Percentiles rank a stretch among this genome's conserved stretches.
Conservation (phyloP, 1,139 yeast species). For the Blastobotrys niveus region DNA sequence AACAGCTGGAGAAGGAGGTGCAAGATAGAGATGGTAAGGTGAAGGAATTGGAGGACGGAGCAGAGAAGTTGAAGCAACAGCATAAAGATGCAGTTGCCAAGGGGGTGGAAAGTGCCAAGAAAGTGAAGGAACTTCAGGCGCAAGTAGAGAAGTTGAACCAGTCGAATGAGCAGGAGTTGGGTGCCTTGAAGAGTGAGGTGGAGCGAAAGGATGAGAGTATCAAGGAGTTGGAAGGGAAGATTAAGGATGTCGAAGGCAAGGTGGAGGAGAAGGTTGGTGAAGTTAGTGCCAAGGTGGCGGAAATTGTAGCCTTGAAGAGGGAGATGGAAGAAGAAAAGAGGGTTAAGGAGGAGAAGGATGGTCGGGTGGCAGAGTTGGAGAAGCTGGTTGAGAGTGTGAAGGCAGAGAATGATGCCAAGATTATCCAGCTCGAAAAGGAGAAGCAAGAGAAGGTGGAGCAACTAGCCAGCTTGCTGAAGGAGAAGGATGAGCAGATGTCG, state of each 20-base stretch:
- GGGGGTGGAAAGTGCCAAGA: slow-evolving; percentile 20
- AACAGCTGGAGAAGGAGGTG: slow-evolving; percentile 11
- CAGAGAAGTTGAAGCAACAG: slow-evolving; percentile 33
- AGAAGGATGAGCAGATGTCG: slow-evolving; percentile 9
- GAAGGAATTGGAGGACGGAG: slow-evolving; percentile 9
- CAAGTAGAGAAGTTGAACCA: slow-evolving; percentile 7
- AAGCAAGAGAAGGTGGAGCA: too few relatives aligned
- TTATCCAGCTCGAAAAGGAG: too few relatives aligned
- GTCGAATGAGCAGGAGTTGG: background rate
- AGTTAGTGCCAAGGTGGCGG: slow-evolving; percentile 9
- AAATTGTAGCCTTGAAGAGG: background rate
- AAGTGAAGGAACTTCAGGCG: background rate
- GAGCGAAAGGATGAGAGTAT: slow-evolving; percentile 9
- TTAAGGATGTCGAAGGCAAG: slow-evolving; percentile 7
- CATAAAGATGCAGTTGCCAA: slow-evolving; percentile 8
- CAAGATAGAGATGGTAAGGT: background rate
- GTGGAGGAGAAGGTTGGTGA: background rate
- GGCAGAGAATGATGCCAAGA: too few relatives aligned
- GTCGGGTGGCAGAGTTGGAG: background rate
- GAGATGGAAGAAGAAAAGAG: background rate
- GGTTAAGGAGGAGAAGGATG: background rate
- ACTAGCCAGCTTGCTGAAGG: too few relatives aligned
- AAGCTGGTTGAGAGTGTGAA: slow-evolving; percentile 1
- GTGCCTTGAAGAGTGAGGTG: slow-evolving; percentile 3
- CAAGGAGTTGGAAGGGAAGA: slow-evolving; percentile 10